phyloP scores from a whole-genome alignment of 176 grass and related monocot species.

The Echinochloa phyllopogon region DNA sequence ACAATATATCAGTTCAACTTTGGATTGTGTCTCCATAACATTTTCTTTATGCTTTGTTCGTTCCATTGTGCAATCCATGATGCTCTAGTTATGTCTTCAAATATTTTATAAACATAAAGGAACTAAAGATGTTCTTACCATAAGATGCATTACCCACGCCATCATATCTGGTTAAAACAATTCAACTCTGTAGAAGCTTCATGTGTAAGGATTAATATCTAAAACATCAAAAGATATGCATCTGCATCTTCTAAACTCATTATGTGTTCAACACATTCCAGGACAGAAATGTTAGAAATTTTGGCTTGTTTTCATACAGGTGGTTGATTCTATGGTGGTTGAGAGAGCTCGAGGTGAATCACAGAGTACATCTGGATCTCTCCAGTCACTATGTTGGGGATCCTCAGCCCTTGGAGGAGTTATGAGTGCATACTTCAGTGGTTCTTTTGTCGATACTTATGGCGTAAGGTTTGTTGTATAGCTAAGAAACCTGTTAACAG shows the following conservation, averaged over 20 bases:
- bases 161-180: not conserved
- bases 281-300: slow-evolving; percentile 13
- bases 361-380: slow-evolving; percentile 92
- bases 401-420: slow-evolving; percentile 92
- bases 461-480: slow-evolving; percentile 78
- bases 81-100: slow-evolving; percentile 16
- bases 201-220: not conserved
- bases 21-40: not conserved
- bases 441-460: slow-evolving; percentile 85
- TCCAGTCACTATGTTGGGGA: slow-evolving; percentile 96
- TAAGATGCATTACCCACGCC: not conserved
- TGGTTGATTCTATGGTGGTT: slow-evolving; percentile 98
- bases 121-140: slow-evolving; percentile 1
- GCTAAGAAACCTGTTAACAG: not conserved
- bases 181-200: not conserved
- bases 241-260: slow-evolving; percentile 8
- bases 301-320: slow-evolving; percentile 51
- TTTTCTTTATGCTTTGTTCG: not conserved
- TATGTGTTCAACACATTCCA: slow-evolving; percentile 9
- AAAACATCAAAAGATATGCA: not conserved
- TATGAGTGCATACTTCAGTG: slow-evolving; percentile 96
- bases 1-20: slow-evolving; percentile 8
- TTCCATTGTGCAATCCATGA: slow-evolving; percentile 18
- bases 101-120: slow-evolving; percentile 9
- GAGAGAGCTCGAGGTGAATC: slow-evolving; percentile 97